A percentile compares a stretch with the other conserved stretches of the same genome.
These are phyloP conservation scores for Ganoderma multipileum DNA, from an alignment of 1,284 basidiomycete genomes.

Conservation along the genomic window DNA sequence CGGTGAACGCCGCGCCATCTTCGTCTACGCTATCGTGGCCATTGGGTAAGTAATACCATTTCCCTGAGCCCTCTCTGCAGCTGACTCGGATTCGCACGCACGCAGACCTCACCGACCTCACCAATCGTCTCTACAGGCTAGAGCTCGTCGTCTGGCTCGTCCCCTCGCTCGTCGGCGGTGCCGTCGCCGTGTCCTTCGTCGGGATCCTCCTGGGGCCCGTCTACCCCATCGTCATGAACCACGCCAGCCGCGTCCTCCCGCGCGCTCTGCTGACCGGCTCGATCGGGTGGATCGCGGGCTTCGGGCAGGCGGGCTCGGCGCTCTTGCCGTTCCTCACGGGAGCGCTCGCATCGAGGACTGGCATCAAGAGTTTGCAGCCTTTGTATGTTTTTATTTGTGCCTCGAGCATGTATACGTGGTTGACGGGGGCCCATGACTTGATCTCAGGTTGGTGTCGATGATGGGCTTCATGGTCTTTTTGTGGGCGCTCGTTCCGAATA, in stretches of 20 bases:
- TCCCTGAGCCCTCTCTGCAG: background rate
- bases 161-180: constrained; percentile 59
- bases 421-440: background rate
- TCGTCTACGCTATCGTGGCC: constrained; percentile 45
- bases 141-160: constrained; percentile 68
- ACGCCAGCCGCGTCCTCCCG: constrained; percentile 55
- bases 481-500: constrained; percentile 33
- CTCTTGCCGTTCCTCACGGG: constrained; percentile 64
- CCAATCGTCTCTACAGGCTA: constrained; percentile 45
- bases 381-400: constrained; percentile 19
- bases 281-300: constrained; percentile 65
- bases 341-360: constrained; percentile 53
- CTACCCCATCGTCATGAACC: constrained; percentile 62
- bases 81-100: no score
- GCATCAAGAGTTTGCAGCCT: constrained; percentile 39
- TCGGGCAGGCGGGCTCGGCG: constrained; percentile 62
- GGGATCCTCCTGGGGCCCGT: constrained; percentile 59
- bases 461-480: constrained; percentile 35
- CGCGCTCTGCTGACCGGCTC: constrained; percentile 58
- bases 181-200: constrained; percentile 60
- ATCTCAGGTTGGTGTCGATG: constrained; percentile 34
- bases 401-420: background rate
- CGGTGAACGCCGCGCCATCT: constrained; percentile 51
- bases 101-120: no score
- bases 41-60: constrained; percentile 43